A percentile compares a stretch with the other conserved stretches of the same genome.
Conservation (phyloP, 2,329 filamentous ascomycete species). For the Colletotrichum tamarilloi region DNA sequence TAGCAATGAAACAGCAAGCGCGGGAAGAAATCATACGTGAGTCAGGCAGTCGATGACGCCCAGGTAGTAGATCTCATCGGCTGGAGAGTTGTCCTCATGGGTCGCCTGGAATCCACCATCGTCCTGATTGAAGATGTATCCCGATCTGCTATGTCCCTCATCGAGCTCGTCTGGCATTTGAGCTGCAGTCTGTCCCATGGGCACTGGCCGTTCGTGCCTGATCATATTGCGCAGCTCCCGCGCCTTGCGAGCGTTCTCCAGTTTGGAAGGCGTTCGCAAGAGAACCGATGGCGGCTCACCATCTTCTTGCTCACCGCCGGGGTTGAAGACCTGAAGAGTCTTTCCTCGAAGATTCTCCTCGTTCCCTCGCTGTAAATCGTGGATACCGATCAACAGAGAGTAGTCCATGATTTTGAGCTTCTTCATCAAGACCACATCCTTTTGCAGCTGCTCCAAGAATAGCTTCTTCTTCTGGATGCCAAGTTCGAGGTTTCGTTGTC, state of each 20-base stretch:
- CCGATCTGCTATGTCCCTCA: conserved; percentile 75
- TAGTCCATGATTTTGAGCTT: conserved; percentile 98
- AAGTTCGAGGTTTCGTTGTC: conserved; percentile 86
- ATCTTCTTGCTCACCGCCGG: conserved; percentile 79
- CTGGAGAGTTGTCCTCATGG: conserved; percentile 85
- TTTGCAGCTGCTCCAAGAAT: conserved; percentile 89
- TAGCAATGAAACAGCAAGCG: conserved; percentile 8
- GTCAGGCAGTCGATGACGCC: conserved; percentile 99
- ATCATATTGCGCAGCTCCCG: conserved; percentile 92
- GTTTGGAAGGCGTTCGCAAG: conserved; percentile 89
- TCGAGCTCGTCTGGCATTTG: conserved; percentile 93
- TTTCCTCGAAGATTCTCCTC: conserved; percentile 92
- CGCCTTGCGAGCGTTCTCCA: conserved; percentile 92
- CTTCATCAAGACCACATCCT: conserved; percentile 88
- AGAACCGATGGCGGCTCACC: conserved; percentile 71
- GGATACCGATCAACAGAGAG: conserved; percentile 92
- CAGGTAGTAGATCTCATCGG: conserved; percentile 96
- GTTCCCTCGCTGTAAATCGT: conserved; percentile 90
- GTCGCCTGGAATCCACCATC: conserved; percentile 95
- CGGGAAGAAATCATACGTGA: conserved; percentile 73
- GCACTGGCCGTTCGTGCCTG: conserved; percentile 91
- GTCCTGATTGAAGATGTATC: conserved; percentile 90
- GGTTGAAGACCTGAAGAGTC: conserved; percentile 93
- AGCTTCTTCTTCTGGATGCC: conserved; percentile 88
- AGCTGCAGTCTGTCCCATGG: conserved; percentile 83